These are phyloP conservation scores for Suillus ampliporus DNA, from an alignment of 768 basidiomycete species.

Conservation along the genomic window DNA sequence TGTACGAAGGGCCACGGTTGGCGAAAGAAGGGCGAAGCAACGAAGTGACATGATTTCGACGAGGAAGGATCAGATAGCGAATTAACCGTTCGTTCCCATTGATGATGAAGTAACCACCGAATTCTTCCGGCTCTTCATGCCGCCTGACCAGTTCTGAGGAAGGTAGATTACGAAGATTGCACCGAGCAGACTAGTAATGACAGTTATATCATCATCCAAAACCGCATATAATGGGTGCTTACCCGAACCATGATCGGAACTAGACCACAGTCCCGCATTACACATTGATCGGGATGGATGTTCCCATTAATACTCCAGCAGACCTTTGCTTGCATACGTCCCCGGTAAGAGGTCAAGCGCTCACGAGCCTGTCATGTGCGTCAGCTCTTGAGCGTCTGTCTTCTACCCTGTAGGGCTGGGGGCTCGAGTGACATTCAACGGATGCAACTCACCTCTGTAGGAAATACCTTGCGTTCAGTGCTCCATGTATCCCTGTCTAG, in stretches of 20 bases:
- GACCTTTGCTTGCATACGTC: conserved; percentile 85
- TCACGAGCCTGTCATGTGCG: conserved; percentile 76
- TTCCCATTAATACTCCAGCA: conserved; percentile 78
- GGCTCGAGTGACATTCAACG: background rate
- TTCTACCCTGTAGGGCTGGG: background rate
- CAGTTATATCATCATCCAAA: conserved; percentile 9
- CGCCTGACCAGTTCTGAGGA: conserved; percentile 86
- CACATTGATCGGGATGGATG: conserved; percentile 68
- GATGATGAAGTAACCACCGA: conserved; percentile 98
- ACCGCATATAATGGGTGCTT: conserved; percentile 38
- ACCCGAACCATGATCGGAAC: conserved; percentile 98
- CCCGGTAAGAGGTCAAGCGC: conserved; percentile 89
- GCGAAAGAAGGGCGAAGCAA: conserved; percentile 90
- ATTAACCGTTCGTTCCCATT: conserved; percentile 99
- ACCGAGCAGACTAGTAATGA: conserved; percentile 75
- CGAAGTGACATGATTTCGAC: conserved; percentile 94
- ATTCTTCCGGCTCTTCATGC: conserved; percentile 98
- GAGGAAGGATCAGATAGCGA: conserved; percentile 94
- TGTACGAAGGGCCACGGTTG: conserved; percentile 94
- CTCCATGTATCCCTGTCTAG: conserved; percentile 81
- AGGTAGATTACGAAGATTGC: conserved; percentile 86
- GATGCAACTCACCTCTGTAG: conserved; percentile 71
- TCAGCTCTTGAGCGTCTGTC: background rate
- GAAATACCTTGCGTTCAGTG: conserved; percentile 80
- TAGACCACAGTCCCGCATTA: conserved; percentile 85